Conservation (phyloP, 345 rosid species). For the Hibiscus tridactylites region DNA sequence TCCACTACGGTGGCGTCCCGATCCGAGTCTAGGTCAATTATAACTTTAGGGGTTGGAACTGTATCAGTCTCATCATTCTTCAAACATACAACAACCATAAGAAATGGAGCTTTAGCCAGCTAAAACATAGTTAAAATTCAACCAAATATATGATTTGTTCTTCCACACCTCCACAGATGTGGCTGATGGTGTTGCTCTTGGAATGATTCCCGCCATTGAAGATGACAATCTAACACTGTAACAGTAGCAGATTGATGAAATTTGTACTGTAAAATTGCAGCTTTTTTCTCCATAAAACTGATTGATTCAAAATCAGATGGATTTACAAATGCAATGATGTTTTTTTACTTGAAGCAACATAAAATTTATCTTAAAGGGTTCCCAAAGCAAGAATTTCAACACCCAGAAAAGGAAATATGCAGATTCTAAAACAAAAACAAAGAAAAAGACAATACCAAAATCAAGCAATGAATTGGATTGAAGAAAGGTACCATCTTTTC, state of each 20-base stretch:
- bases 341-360: background rate
- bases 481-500: conserved; percentile 24
- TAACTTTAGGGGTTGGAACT: conserved; percentile 80
- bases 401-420: background rate
- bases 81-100: background rate
- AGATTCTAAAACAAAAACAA: background rate
- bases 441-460: background rate
- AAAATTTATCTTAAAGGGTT: background rate
- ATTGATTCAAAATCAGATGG: background rate
- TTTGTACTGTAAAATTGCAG: background rate
- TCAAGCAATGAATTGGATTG: background rate
- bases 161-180: conserved; percentile 65
- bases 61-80: conserved; percentile 49
- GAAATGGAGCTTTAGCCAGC: conserved; percentile 8
- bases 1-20: conserved; percentile 82
- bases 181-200: conserved; percentile 54
- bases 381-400: background rate
- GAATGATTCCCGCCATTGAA: conserved; percentile 27
- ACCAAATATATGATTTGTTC: background rate
- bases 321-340: background rate
- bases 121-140: background rate
- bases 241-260: background rate
- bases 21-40: conserved; percentile 89
- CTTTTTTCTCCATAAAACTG: background rate
- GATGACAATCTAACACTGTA: conserved; percentile 37